Evolutionary conservation across 2,329 filamentous ascomycete species (phyloP), one percentile per base, ranked within the genome.

Genomic region (Lasiodiplodia gonubiensis): DNA sequence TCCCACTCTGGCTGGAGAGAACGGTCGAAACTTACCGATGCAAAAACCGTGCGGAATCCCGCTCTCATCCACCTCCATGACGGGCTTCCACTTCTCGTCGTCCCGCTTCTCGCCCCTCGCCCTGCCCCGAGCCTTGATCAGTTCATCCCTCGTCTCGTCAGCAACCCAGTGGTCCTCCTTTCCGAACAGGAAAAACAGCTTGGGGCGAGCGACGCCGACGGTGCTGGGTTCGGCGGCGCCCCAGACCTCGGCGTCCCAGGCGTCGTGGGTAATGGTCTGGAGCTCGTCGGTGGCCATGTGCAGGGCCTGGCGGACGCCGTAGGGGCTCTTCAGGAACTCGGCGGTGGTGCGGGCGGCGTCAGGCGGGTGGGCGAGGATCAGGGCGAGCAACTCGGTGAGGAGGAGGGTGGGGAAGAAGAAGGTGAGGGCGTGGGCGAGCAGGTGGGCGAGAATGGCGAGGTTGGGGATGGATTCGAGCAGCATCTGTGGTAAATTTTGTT

Each of bases 121-220:
- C 74, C 70, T 8, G 6, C 81, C 82, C 51, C 83, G 75, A 12
- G 79, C 71, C 48, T 74, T 75, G 55, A 89, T 84, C 46, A 89
- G 78, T 49, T 83, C 81, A 70, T 89, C 84, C 42, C 86, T 79
- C 35, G 86, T 88, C 71, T 80, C 77, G 69, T 87, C 81, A 1
- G 86, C 86, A 30, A 89, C 85, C 87, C 87, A 89, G 72, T 88
- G 86, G 72, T 90, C 88, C 57, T 84, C 78, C 42, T 83, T 78
- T 0, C 85, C 87, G 74, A 88, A 90, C 70, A 88, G 84, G 72
- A 90, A 88, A 63, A 83, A 82, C 51, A 89, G 69, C 61, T 81
- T 82, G 3, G 83, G 78, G 2, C 81, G 74, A 8, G 79, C 73
- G 46, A 8, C 72, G 12, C 16, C 25, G 5, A 55, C 14, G 25